phyloP scores from a whole-genome alignment of 257 asterid genomes.

The Solanum ossicruentum region DNA sequence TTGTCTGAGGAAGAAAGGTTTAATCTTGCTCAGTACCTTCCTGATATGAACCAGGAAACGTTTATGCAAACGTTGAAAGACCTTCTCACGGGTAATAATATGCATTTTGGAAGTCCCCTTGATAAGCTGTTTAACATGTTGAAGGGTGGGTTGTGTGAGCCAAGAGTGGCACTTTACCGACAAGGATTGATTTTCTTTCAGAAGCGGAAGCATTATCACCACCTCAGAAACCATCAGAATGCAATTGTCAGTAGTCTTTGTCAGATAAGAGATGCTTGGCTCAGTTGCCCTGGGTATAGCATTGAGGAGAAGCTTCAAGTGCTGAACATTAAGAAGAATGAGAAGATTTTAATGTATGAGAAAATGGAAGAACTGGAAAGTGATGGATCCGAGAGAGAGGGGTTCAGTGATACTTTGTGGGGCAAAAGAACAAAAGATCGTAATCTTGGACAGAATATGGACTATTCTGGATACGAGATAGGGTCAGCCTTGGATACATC shows the following conservation, averaged over 20 bases:
- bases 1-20: slow-evolving; percentile 81
- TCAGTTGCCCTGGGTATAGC: slow-evolving; percentile 73
- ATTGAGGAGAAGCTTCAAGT: slow-evolving; percentile 95
- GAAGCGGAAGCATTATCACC: slow-evolving; percentile 74
- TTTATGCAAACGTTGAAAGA: slow-evolving; percentile 67
- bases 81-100: slow-evolving; percentile 58
- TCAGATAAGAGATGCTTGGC: slow-evolving; percentile 95
- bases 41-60: slow-evolving; percentile 93
- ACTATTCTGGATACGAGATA: slow-evolving; percentile 28
- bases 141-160: slow-evolving; percentile 94
- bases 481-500: slow-evolving; percentile 33
- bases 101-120: slow-evolving; percentile 85
- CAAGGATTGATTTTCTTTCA: slow-evolving; percentile 81
- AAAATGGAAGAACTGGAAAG: slow-evolving; percentile 74
- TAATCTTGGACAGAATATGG: slow-evolving; percentile 38
- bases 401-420: slow-evolving; percentile 63
- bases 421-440: slow-evolving; percentile 57
- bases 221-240: slow-evolving; percentile 66
- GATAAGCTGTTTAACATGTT: slow-evolving; percentile 61
- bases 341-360: slow-evolving; percentile 89
- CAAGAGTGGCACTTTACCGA: slow-evolving; percentile 93
- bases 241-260: slow-evolving; percentile 63
- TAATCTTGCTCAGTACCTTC: slow-evolving; percentile 66
- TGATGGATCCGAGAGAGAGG: slow-evolving; percentile 79
- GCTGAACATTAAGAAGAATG: slow-evolving; percentile 77